Conservation (phyloP, 352 stramenopile genomes). For the Globisporangium cederbergense region DNA sequence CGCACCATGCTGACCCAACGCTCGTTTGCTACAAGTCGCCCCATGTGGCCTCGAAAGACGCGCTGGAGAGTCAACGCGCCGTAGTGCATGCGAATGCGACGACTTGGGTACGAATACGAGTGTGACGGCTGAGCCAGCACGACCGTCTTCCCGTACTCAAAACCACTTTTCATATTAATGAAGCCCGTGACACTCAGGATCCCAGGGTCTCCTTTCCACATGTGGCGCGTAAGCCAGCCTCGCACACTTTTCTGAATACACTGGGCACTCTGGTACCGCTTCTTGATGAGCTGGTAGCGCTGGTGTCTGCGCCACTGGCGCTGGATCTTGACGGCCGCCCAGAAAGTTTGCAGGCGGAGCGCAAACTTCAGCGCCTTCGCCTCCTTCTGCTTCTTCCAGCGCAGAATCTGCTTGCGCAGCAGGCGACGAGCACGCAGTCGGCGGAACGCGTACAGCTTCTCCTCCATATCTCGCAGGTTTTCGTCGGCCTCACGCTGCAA, state of each 20-base stretch:
- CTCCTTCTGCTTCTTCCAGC: conserved; percentile 37
- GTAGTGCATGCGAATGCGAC: conserved; percentile 35
- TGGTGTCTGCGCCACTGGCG: conserved; percentile 51
- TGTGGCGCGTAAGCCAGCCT: conserved; percentile 59
- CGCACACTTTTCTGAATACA: conserved; percentile 52
- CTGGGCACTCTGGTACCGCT: conserved; percentile 42
- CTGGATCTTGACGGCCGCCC: conserved; percentile 59
- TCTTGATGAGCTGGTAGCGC: conserved; percentile 40
- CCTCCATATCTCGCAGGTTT: conserved; percentile 44
- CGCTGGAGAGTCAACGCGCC: conserved; percentile 44
- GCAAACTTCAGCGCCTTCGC: conserved; percentile 24
- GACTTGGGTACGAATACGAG: conserved; percentile 57
- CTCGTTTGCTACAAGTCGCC: conserved; percentile 57
- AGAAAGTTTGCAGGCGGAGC: conserved; percentile 39
- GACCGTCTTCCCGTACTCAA: conserved; percentile 47
- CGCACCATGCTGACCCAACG: conserved; percentile 66
- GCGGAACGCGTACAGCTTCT: conserved; percentile 42
- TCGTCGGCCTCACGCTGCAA: conserved; percentile 41
- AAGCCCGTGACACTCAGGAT: conserved; percentile 36
- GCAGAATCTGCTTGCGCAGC: conserved; percentile 37
- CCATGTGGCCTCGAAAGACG: conserved; percentile 42
- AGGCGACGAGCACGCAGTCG: conserved; percentile 46
- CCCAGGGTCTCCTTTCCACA: conserved; percentile 63
- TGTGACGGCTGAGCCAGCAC: conserved; percentile 32
- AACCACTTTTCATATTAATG: conserved; percentile 34